These are phyloP conservation scores for Collariella sp. DNA, from an alignment of 495 filamentous ascomycete genomes.

Conservation along the genomic window DNA sequence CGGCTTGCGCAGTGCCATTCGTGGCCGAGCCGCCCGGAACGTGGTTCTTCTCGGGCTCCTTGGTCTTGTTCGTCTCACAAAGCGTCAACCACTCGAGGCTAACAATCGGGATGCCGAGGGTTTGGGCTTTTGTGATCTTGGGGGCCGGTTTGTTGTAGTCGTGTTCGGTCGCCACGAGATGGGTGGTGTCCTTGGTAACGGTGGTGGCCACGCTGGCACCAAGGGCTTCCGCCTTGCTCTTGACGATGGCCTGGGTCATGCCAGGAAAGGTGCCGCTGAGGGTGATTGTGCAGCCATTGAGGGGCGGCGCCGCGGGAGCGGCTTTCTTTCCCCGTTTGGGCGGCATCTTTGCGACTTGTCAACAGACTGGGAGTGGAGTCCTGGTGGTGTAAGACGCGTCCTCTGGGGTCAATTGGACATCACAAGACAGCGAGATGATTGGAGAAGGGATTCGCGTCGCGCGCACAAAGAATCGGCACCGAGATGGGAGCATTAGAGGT, in stretches of 20 bases:
- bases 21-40: not conserved
- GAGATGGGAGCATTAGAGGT: not conserved
- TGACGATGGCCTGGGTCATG: constrained; percentile 41
- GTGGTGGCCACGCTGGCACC: constrained; percentile 42
- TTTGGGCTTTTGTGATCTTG: constrained; percentile 45
- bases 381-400: not conserved
- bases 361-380: not conserved
- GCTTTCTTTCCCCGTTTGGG: constrained; percentile 23
- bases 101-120: constrained; percentile 47
- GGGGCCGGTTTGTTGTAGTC: constrained; percentile 44
- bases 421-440: not conserved
- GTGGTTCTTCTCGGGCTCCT: constrained; percentile 25
- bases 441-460: not conserved
- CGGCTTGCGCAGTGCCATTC: not conserved
- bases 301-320: constrained; percentile 20
- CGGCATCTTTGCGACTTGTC: constrained; percentile 17
- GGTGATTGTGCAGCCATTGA: constrained; percentile 45
- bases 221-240: constrained; percentile 37
- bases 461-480: not conserved
- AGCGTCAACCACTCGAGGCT: constrained; percentile 54
- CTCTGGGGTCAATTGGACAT: not conserved
- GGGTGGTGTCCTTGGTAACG: constrained; percentile 46
- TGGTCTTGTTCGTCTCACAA: constrained; percentile 36
- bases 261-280: constrained; percentile 53
- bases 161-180: constrained; percentile 48